Percentiles rank a stretch among this genome's conserved stretches.
Evolutionary conservation across 345 rosid species (phyloP).

Genomic region (Eutrema heterophyllum): DNA sequence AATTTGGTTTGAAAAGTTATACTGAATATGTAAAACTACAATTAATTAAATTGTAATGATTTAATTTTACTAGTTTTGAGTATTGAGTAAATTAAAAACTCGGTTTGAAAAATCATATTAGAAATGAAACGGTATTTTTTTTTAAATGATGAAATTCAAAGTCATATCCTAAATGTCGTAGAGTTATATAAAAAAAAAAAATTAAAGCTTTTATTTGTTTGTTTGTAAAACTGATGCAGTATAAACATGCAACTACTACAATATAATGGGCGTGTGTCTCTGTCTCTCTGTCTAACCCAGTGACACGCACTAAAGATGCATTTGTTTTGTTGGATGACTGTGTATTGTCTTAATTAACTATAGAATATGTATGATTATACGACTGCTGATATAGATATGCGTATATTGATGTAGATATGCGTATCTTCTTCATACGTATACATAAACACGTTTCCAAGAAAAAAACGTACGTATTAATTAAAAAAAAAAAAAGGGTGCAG

Average conservation of each 20-base stretch:
- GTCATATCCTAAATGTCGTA: background rate
- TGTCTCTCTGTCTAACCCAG: conserved; percentile 11
- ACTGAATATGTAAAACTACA: no score
- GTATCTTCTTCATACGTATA: conserved; percentile 29
- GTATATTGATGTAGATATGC: conserved; percentile 5
- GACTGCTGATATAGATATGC: background rate
- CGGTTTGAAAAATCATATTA: background rate
- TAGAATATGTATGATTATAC: background rate
- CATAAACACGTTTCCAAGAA: conserved; percentile 19
- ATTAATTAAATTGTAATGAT: no score
- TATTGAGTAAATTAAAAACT: no score
- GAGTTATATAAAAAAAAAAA: background rate
- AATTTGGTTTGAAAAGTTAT: no score
- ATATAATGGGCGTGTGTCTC: conserved; percentile 14
- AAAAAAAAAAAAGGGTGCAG: background rate
- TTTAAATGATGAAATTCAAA: background rate
- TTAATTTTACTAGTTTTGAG: no score
- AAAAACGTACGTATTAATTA: conserved; percentile 2
- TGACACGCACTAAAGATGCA: conserved; percentile 23
- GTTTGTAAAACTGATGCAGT: background rate
- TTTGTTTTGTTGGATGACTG: conserved; percentile 15
- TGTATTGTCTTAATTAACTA: background rate
- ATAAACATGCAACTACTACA: background rate
- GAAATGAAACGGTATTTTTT: background rate
- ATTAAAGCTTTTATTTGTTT: background rate